phyloP scores from a whole-genome alignment of 2,329 filamentous ascomycete genomes.

The Diaporthe longicolla region DNA sequence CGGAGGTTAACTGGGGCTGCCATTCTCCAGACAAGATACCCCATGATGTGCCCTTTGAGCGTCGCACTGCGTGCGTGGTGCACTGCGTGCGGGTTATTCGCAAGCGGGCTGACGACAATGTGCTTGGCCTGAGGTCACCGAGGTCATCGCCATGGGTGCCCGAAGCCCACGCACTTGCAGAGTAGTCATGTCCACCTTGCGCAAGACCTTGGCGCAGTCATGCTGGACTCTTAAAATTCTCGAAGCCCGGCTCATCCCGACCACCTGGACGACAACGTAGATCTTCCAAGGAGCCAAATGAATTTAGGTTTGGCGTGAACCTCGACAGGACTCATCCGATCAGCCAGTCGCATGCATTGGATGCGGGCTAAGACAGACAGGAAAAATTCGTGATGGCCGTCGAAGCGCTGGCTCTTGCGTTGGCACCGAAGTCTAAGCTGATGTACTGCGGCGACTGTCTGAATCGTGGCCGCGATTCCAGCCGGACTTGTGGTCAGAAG shows the following conservation, averaged over 20 bases:
- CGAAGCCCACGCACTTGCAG: background rate
- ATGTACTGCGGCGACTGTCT: background rate
- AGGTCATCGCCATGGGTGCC: background rate
- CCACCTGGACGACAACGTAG: background rate
- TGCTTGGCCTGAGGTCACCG: background rate
- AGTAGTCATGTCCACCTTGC: background rate
- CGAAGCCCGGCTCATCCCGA: background rate
- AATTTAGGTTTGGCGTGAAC: background rate
- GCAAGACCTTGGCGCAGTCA: background rate
- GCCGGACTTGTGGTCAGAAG: background rate
- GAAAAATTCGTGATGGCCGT: background rate
- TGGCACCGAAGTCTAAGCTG: conserved; percentile 26
- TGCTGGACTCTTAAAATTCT: background rate
- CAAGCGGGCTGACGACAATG: conserved; percentile 8
- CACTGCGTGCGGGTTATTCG: background rate
- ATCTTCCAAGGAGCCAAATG: background rate
- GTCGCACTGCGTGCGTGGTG: background rate
- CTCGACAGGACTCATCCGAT: background rate
- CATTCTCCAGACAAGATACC: background rate
- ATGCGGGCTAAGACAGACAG: background rate
- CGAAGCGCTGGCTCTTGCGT: background rate
- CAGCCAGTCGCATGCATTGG: conserved; percentile 8
- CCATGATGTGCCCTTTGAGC: background rate
- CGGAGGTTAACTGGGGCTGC: background rate
- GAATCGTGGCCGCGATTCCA: conserved; percentile 28